Percentiles rank a stretch among this genome's conserved stretches.
Conservation (phyloP, 2,329 filamentous ascomycete genomes). For the Mollisiaceae sp. region DNA sequence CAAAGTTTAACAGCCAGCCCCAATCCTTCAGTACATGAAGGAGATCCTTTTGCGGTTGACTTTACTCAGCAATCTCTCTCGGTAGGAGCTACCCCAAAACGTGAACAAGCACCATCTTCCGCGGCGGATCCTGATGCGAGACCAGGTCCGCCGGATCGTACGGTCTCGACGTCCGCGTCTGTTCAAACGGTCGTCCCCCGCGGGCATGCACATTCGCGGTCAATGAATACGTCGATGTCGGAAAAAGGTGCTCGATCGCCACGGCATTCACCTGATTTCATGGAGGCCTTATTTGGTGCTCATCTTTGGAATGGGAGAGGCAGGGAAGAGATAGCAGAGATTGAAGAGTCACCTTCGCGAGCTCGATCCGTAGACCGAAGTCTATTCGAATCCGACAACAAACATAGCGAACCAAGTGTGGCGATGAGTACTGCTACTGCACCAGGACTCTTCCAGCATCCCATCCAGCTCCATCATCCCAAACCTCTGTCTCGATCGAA, state of each 20-base stretch:
- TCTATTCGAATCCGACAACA: slow-evolving; percentile 63
- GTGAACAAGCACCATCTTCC: slow-evolving; percentile 41
- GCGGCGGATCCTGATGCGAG: slow-evolving; percentile 46
- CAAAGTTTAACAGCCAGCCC: slow-evolving; percentile 77
- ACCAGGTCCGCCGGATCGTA: slow-evolving; percentile 45
- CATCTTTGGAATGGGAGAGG: slow-evolving; percentile 34
- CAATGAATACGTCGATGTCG: slow-evolving; percentile 40
- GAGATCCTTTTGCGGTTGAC: slow-evolving; percentile 38
- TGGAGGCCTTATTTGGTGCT: slow-evolving; percentile 36
- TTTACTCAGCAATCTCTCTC: slow-evolving; percentile 48
- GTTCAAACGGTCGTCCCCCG: slow-evolving; percentile 41
- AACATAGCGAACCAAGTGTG: slow-evolving; percentile 67
- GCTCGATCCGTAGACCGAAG: slow-evolving; percentile 68
- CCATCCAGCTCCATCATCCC: slow-evolving; percentile 23
- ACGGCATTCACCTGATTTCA: slow-evolving; percentile 38
- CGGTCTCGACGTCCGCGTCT: slow-evolving; percentile 38
- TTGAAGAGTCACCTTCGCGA: slow-evolving; percentile 56
- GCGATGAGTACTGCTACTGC: slow-evolving; percentile 66
- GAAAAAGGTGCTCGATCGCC: slow-evolving; percentile 30
- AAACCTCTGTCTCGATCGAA: slow-evolving; percentile 32
- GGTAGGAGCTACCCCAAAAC: slow-evolving; percentile 45
- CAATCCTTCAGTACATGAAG: slow-evolving; percentile 50
- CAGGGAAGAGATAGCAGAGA: slow-evolving; percentile 37
- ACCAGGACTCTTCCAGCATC: slow-evolving; percentile 54
- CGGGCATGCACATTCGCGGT: slow-evolving; percentile 43